Evolutionary conservation across 768 basidiomycete species (phyloP), one percentile per base, ranked within the genome.

Genomic region (Lepiota venenata): DNA sequence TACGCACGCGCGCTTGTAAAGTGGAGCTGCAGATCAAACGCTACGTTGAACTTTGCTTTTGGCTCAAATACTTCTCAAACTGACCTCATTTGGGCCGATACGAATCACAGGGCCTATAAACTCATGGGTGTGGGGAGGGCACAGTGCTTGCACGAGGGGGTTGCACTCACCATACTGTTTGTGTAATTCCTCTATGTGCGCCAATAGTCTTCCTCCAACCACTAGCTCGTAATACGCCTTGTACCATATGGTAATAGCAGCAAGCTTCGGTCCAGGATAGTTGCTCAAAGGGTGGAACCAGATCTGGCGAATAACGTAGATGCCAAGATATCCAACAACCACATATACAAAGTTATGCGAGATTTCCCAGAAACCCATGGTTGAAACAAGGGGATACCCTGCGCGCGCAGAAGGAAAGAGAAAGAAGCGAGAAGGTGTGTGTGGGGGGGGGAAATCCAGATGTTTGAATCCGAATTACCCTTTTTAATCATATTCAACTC

Each of bases 41-140:
- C 32, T 36, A 40, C 15, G 11, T 47, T 41, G n/a, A 57, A 32
- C 14, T 39, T 27, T n/a, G 27, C 25, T 25, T 25, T 15, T 47
- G 53, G 38, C n/a, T n/a, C n/a, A n/a, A n/a, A 22, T 32, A 12
- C 16, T 32, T 21, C 16, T 9, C 1, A 25, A 21, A 37, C 63
- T 41, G 44, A 74, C 74, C 61, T 71, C 64, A 50, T 73, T 71
- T 1, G 73, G 72, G 7, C 64, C 67, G 29, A 74, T 60, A 36
- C 74, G 57, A 20, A 74, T 67, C 3, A 75, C 66, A 35, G 69
- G 64, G 4, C 72, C 71, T 72, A 27, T 7, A 16, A 21, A 43
- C 11, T 40, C 45, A 29, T 16, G 39, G n/a, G 15, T 18, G 18
- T 27, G 11, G 18, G 5, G 14, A 27, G 10, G n/a, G 15, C n/a